These are phyloP conservation scores for Lachancea sp. DNA, from an alignment of 805 yeast species.

Conservation along the genomic window DNA sequence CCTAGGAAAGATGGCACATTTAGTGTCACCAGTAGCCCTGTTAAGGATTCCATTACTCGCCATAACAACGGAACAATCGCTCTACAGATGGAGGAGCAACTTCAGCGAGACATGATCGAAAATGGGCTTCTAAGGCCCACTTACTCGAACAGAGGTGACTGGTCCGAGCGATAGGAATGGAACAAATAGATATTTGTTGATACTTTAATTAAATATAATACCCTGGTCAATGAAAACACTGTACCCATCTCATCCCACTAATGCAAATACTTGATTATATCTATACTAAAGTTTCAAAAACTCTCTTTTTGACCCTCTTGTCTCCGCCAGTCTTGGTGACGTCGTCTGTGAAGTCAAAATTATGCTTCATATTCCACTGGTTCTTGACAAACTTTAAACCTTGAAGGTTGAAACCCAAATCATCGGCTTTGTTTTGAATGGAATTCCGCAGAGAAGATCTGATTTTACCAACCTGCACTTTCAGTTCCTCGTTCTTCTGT, in stretches of 20 bases:
- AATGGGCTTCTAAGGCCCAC: constrained; percentile 2
- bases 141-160: neutral
- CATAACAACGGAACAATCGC: constrained; percentile 17
- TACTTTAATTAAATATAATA: neutral
- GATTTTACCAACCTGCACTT: constrained; percentile 57
- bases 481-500: constrained; percentile 57
- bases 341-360: constrained; percentile 58
- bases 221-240: neutral
- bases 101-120: constrained; percentile 10
- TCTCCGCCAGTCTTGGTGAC: constrained; percentile 37
- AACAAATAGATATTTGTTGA: neutral
- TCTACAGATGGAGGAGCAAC: constrained; percentile 23
- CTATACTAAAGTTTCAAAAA: constrained; percentile 46
- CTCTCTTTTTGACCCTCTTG: constrained; percentile 59
- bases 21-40: constrained; percentile 22
- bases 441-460: constrained; percentile 54
- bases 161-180: neutral
- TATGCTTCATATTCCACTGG: constrained; percentile 76
- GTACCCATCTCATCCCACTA: neutral
- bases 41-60: constrained; percentile 18
- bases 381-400: constrained; percentile 68
- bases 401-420: constrained; percentile 77
- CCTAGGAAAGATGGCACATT: constrained; percentile 20
- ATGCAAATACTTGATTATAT: constrained; percentile 1
- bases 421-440: constrained; percentile 45